A percentile compares a stretch with the other conserved stretches of the same genome.
Evolutionary conservation across 441 rosid genomes (phyloP).

Genomic region (Euphorbia corollata): DNA sequence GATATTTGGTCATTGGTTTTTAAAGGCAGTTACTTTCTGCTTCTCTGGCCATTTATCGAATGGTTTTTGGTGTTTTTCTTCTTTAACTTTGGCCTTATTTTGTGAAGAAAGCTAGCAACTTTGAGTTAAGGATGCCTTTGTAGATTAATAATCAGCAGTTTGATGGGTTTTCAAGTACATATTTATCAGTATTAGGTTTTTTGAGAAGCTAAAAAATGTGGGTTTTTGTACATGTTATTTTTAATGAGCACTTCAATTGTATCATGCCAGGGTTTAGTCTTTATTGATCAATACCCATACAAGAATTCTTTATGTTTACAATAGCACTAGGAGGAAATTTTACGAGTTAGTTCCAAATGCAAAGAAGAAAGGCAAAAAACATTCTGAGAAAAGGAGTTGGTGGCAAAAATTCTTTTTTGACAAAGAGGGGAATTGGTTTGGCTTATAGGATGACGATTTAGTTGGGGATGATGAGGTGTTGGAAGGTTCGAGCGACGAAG

Average conservation of each 20-base stretch:
- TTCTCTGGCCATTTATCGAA: not conserved
- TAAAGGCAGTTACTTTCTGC: no score
- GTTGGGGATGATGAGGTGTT: slow-evolving; percentile 25
- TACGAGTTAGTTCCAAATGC: slow-evolving; percentile 48
- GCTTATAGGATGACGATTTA: slow-evolving; percentile 59
- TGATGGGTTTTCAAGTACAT: slow-evolving; percentile 12
- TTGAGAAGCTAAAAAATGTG: slow-evolving; percentile 37
- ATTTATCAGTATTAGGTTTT: slow-evolving; percentile 19
- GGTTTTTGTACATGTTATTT: slow-evolving; percentile 38
- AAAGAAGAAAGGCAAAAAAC: slow-evolving; percentile 30
- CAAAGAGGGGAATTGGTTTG: slow-evolving; percentile 85
- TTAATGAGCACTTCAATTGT: slow-evolving; percentile 72
- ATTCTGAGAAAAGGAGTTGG: slow-evolving; percentile 54
- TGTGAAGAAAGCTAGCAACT: not conserved
- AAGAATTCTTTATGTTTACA: slow-evolving; percentile 18
- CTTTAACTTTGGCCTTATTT: not conserved
- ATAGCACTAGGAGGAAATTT: slow-evolving; percentile 29
- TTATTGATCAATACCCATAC: slow-evolving; percentile 26
- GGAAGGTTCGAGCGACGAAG: slow-evolving; percentile 36
- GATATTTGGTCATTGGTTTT: not conserved
- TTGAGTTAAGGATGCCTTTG: slow-evolving; percentile 5
- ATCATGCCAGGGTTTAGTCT: slow-evolving; percentile 38
- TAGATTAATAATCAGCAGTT: slow-evolving; percentile 2
- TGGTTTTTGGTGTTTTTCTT: not conserved
- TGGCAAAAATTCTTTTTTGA: slow-evolving; percentile 76